Conservation (phyloP, 2,329 filamentous ascomycete genomes). For the Hymenoscyphus salicellus region DNA sequence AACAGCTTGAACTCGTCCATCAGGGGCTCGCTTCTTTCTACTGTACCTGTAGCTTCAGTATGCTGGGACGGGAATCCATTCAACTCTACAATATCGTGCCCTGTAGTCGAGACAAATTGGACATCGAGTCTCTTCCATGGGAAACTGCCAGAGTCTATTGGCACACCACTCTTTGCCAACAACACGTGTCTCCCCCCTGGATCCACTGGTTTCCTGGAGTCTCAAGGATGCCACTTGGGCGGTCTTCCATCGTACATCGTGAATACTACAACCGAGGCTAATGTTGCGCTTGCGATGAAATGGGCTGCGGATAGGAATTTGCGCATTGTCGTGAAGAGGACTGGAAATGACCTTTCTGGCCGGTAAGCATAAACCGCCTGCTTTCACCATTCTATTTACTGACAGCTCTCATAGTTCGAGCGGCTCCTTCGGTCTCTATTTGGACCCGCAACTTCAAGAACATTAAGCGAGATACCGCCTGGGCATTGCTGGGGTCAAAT, state of each 20-base stretch:
- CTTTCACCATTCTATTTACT: too few relatives aligned
- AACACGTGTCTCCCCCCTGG: conserved; percentile 37
- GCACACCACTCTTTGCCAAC: conserved; percentile 36
- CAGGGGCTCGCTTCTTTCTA: conserved; percentile 27
- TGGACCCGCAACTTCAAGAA: conserved; percentile 48
- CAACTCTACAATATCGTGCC: conserved; percentile 29
- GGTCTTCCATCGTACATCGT: conserved; percentile 37
- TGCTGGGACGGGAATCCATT: conserved; percentile 36
- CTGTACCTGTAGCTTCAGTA: conserved; percentile 33
- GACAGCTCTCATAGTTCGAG: too few relatives aligned
- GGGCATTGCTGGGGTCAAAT: too few relatives aligned
- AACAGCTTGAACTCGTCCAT: conserved; percentile 26
- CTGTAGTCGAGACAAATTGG: conserved; percentile 33
- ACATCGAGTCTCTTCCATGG: conserved; percentile 33
- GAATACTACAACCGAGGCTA: conserved; percentile 33
- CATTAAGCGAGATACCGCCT: conserved; percentile 28
- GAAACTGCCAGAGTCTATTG: conserved; percentile 35
- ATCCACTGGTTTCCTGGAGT: conserved; percentile 25
- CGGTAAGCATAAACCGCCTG: conserved; percentile 17
- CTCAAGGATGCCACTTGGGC: conserved; percentile 32
- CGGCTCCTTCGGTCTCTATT: conserved; percentile 38
- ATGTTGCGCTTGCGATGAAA: conserved; percentile 33
- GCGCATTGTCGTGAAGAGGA: conserved; percentile 16
- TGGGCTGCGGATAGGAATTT: conserved; percentile 20
- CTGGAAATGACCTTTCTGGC: conserved; percentile 17